Base-by-base conservation (phyloP, 352 stramenopile species). In the Phytopythium montanum region DNA sequence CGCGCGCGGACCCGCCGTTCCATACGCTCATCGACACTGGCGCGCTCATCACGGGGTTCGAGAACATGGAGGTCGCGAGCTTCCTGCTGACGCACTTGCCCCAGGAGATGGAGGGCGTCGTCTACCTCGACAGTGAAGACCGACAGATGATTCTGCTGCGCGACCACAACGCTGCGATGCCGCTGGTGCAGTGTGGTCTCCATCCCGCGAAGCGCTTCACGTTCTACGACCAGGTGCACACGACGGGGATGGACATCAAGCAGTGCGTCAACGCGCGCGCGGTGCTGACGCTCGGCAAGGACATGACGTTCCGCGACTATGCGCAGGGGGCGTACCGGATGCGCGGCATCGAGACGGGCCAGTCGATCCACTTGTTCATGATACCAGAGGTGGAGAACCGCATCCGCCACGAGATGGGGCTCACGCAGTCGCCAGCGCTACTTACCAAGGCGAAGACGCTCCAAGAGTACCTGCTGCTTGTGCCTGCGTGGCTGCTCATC, bases 301-400 rank as follows among this genome's bases (percentile, higher is more conserved):
- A 99, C 73, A 99, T 99, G 96, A 99, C 95, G 7, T 97, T 97
- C 69, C 88, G 91, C 5, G 91, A 97, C 59, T 97, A 96, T 49
- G 90, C 88, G 2, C 91, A 97, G 51, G 91, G 88, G n/a, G 85
- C 86, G 36, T 97, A 94, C 62, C 86, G 91, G 16, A 97, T 97
- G 90, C 87, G 91, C 10, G 91, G 91, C 1, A 96, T 97, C 56
- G 81, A 87, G 42, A 94, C 80, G 0, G 91, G 91, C 2, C 91
- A 97, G 52, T 97, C 93, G 14, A 96, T 99, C 57, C 87, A 87
- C 36, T 62, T 97, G 21, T 95, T 95, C 52, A 67, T 98, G 54
- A 97, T 98, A 60, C 93, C 93, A 5, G 93, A 98, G 66, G 90
- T 98, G 7, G 79, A 95, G 59, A 94, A 94, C 31, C 82, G 85